A percentile compares a stretch with the other conserved stretches of the same genome.
Evolutionary conservation across 495 filamentous ascomycete genomes (phyloP).

Genomic region (Penicillium simplicissimum): DNA sequence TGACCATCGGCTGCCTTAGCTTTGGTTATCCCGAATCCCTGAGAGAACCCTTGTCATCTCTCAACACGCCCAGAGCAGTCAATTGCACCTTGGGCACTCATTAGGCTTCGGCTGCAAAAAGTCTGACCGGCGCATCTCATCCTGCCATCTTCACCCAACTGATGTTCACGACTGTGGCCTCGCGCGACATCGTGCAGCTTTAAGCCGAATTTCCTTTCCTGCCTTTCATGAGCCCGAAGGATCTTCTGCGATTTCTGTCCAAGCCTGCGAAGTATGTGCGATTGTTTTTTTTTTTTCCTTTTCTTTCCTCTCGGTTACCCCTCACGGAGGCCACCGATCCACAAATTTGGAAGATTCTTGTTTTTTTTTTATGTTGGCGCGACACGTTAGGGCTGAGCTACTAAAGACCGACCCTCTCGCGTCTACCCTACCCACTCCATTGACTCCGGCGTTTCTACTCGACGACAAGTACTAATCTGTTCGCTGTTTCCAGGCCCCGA

Average conservation of each 20-base stretch:
- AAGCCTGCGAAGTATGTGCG: slow-evolving; percentile 88
- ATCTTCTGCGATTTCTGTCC: slow-evolving; percentile 91
- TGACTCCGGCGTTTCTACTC: neutral
- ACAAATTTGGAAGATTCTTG: slow-evolving; percentile 9
- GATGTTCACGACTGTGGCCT: slow-evolving; percentile 44
- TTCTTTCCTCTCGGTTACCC: slow-evolving; percentile 15
- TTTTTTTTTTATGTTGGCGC: slow-evolving; percentile 6
- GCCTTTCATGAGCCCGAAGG: slow-evolving; percentile 86
- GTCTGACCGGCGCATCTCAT: slow-evolving; percentile 17
- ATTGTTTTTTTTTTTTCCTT: slow-evolving; percentile 4
- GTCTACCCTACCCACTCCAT: slow-evolving; percentile 6
- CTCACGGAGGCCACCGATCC: slow-evolving; percentile 6
- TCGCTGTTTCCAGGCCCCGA: slow-evolving; percentile 69
- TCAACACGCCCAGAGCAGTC: slow-evolving; percentile 12
- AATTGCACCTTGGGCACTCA: slow-evolving; percentile 25
- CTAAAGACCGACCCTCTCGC: neutral
- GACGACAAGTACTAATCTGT: slow-evolving; percentile 14
- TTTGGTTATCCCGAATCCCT: slow-evolving; percentile 5
- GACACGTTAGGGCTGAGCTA: neutral
- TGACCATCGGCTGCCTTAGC: slow-evolving; percentile 5
- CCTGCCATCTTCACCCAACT: slow-evolving; percentile 21
- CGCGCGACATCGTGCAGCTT: slow-evolving; percentile 40
- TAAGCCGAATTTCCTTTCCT: slow-evolving; percentile 36
- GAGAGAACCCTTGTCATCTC: slow-evolving; percentile 13
- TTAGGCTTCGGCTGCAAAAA: slow-evolving; percentile 19